Conservation (phyloP, 768 basidiomycete species). For the Phaeotremella skinneri region DNA sequence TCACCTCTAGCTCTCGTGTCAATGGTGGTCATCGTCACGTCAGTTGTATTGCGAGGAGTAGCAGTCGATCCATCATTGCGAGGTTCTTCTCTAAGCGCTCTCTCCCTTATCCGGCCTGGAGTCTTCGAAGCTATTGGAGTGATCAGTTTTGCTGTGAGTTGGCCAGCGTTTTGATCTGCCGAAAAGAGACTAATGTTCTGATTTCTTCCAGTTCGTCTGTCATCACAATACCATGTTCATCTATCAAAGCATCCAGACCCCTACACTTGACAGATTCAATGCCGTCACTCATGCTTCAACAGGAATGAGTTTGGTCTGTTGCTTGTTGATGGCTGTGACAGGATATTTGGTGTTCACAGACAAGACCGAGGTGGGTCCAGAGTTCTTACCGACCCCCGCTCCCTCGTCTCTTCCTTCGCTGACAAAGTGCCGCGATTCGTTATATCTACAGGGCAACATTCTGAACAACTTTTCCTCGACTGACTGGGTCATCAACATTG, state of each 20-base stretch:
- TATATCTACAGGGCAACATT: constrained; percentile 75
- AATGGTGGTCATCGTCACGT: constrained; percentile 87
- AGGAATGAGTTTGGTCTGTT: constrained; percentile 75
- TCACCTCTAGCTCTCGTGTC: constrained; percentile 57
- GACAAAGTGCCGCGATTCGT: not conserved
- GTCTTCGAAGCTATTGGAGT: constrained; percentile 96
- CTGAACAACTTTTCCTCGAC: constrained; percentile 86
- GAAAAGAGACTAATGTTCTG: constrained; percentile 2
- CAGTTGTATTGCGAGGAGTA: constrained; percentile 79
- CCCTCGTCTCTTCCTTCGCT: not conserved
- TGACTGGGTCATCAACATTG: constrained; percentile 90
- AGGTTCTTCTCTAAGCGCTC: constrained; percentile 71
- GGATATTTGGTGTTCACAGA: constrained; percentile 87
- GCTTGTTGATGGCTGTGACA: constrained; percentile 75
- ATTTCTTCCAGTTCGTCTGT: constrained; percentile 73
- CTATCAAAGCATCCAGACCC: constrained; percentile 86
- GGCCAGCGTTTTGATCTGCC: not conserved
- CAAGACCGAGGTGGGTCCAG: constrained; percentile 54
- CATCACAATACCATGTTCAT: constrained; percentile 97
- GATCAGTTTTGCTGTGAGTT: constrained; percentile 58
- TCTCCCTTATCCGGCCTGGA: constrained; percentile 72
- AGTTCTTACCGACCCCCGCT: not conserved
- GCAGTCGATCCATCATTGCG: constrained; percentile 69
- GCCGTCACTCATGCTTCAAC: constrained; percentile 92
- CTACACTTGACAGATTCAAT: constrained; percentile 84